Evolutionary conservation across 2,329 filamentous ascomycete species (phyloP), one percentile per base, ranked within the genome.

Genomic region (Cladosporium phlei): DNA sequence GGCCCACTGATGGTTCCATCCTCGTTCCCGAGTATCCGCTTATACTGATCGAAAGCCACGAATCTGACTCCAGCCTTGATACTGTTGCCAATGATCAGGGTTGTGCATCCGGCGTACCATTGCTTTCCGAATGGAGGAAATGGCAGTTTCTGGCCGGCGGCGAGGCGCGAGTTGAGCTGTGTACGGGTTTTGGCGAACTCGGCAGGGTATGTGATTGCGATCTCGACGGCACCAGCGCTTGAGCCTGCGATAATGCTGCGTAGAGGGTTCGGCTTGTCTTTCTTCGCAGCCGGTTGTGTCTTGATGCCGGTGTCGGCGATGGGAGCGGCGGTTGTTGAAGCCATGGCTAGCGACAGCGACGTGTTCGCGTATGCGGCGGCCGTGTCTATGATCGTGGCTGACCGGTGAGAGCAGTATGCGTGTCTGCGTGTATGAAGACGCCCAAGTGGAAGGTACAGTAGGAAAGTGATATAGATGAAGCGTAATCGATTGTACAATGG

Each of bases 31-130:
- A 98, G 79, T 24, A 95, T 63, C 21, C 75, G 74, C 72, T 94
- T 97, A 73, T 95, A 96, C 62, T 88, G 85, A 69, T 98, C 93
- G 65, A 97, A 98, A 0, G 93, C 89, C 47, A 97, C 88, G 62
- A 98, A 98, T 55, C 89, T 84, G 53, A 97, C 94, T 50, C 89
- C 93, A 28, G 93, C 93, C 73, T 98, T 98, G 65, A 93, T 77
- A 44, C 89, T 94, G 71, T 98, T 98, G 51, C 93, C 93, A 57
- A 97, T 88, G 50, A 98, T 95, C 64, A 96, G 72, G 21, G 93
- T 97, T 37, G 93, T 97, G 72, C 93, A 98, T 28, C 93, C 93
- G 10, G 93, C 91, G 68, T 98, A 98, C 93, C 93, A 98, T 68
- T 95, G 88, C 58, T 71, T 75, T 38, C 93, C 93, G 62, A 97